These are phyloP conservation scores for Phaeoacremonium minimum DNA, from an alignment of 2,329 filamentous ascomycete genomes.

Conservation along the genomic window DNA sequence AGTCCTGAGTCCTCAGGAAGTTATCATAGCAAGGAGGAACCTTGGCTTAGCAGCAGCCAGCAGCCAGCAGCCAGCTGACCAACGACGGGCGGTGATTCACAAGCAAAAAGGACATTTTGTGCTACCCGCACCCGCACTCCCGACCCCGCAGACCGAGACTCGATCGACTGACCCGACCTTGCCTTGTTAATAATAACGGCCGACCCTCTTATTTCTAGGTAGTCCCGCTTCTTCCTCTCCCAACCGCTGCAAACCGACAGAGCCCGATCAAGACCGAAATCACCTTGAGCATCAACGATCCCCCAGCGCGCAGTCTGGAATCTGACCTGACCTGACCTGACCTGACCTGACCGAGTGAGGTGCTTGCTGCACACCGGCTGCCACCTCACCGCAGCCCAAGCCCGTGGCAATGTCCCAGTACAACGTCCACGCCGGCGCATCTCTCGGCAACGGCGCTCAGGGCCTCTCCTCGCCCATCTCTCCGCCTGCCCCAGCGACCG, in stretches of 20 bases:
- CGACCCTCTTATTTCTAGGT: too few relatives aligned
- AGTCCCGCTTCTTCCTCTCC: constrained; percentile 13
- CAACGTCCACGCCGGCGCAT: constrained; percentile 10
- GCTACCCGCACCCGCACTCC: too few relatives aligned
- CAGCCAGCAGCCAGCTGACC: too few relatives aligned
- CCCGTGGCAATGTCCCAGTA: constrained; percentile 20
- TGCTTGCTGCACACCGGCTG: not conserved
- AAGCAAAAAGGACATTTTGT: too few relatives aligned
- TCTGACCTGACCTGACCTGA: not conserved
- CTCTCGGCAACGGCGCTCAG: constrained; percentile 8
- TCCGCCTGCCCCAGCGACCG: constrained; percentile 6
- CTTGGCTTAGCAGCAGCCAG: too few relatives aligned
- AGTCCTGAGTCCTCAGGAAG: too few relatives aligned
- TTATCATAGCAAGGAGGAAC: too few relatives aligned
- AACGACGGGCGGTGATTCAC: too few relatives aligned
- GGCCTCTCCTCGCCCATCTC: constrained; percentile 10
- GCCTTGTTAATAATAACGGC: too few relatives aligned
- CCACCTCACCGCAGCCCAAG: not conserved
- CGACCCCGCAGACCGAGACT: too few relatives aligned
- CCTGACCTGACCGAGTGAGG: not conserved
- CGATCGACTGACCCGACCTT: too few relatives aligned
- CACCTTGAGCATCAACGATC: constrained; percentile 5
- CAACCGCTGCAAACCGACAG: constrained; percentile 26
- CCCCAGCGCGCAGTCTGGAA: not conserved
- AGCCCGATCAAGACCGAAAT: constrained; percentile 12